Conservation (phyloP, 2,329 filamentous ascomycete species). For the Eutypella sp. region DNA sequence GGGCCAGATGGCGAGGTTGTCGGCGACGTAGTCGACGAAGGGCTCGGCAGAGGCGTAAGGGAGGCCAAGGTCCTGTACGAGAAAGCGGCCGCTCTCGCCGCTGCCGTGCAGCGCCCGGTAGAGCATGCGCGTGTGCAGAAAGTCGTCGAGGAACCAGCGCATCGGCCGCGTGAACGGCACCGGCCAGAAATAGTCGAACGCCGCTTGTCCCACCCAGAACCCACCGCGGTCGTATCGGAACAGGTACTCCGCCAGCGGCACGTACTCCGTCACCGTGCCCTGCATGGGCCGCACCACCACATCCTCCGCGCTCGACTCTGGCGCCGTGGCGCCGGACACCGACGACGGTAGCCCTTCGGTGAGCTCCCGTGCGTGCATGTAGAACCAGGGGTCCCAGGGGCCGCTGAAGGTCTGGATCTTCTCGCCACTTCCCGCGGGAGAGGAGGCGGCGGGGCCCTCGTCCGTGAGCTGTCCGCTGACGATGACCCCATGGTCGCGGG, state of each 20-base stretch:
- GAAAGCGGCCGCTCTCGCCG: constrained; percentile 58
- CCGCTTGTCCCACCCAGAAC: constrained; percentile 66
- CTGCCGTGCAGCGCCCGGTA: constrained; percentile 67
- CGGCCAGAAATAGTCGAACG: constrained; percentile 61
- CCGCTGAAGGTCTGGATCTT: constrained; percentile 37
- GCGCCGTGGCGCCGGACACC: too few species aligned
- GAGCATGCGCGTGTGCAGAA: constrained; percentile 68
- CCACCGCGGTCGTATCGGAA: constrained; percentile 73
- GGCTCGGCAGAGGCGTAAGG: constrained; percentile 46
- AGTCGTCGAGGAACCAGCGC: constrained; percentile 66
- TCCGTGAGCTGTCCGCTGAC: constrained; percentile 60
- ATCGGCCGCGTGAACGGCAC: constrained; percentile 62
- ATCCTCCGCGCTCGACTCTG: too few species aligned
- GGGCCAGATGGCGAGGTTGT: constrained; percentile 51
- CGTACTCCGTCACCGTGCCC: constrained; percentile 43
- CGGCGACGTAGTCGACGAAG: constrained; percentile 52
- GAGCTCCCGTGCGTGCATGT: constrained; percentile 59
- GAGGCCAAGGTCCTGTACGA: constrained; percentile 63
- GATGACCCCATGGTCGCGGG: constrained; percentile 57
- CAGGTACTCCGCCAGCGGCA: constrained; percentile 67
- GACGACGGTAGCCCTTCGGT: constrained; percentile 26
- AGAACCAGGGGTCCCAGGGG: constrained; percentile 69
- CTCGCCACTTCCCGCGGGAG: too few species aligned
- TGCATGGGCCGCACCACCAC: too few species aligned
- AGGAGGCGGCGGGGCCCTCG: constrained; percentile 37